Evolutionary conservation across 768 basidiomycete genomes (phyloP).

Genomic region (Collybia mongolica): DNA sequence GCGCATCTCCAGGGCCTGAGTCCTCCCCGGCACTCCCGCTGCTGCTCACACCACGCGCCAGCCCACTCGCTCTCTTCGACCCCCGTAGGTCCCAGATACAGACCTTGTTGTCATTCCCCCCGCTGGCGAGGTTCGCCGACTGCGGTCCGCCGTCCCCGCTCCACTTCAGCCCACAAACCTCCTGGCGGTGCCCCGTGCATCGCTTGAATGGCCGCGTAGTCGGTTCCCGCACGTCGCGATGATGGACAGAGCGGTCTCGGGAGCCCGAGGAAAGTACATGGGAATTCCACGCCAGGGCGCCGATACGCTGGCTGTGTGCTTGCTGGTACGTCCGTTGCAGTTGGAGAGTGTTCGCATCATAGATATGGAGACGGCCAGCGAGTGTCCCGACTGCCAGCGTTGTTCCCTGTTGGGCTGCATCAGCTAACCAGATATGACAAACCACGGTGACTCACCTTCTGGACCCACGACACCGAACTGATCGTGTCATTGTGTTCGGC

Average conservation of each 20-base stretch:
- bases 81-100: constrained; percentile 94
- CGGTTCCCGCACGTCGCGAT: constrained; percentile 86
- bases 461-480: constrained; percentile 92
- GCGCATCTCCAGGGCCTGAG: constrained; percentile 46
- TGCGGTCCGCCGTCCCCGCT: constrained; percentile 48
- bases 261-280: constrained; percentile 88
- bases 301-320: constrained; percentile 88
- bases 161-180: constrained; percentile 97
- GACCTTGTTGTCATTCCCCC: constrained; percentile 98
- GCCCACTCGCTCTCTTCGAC: constrained; percentile 20
- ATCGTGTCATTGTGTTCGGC: constrained; percentile 65
- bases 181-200: constrained; percentile 80
- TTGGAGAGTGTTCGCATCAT: constrained; percentile 80
- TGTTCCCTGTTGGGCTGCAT: constrained; percentile 48
- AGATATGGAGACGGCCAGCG: constrained; percentile 87
- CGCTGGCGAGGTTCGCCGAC: constrained; percentile 75
- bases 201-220: constrained; percentile 64
- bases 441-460: constrained; percentile 39
- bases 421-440: neutral
- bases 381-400: constrained; percentile 93
- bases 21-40: constrained; percentile 24
- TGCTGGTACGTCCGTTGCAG: constrained; percentile 78
- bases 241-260: constrained; percentile 86
- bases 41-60: constrained; percentile 15
- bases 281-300: constrained; percentile 92